These are phyloP conservation scores for Colletotrichum scovillei DNA, from an alignment of 2,329 filamentous ascomycete genomes.

Conservation along the genomic window DNA sequence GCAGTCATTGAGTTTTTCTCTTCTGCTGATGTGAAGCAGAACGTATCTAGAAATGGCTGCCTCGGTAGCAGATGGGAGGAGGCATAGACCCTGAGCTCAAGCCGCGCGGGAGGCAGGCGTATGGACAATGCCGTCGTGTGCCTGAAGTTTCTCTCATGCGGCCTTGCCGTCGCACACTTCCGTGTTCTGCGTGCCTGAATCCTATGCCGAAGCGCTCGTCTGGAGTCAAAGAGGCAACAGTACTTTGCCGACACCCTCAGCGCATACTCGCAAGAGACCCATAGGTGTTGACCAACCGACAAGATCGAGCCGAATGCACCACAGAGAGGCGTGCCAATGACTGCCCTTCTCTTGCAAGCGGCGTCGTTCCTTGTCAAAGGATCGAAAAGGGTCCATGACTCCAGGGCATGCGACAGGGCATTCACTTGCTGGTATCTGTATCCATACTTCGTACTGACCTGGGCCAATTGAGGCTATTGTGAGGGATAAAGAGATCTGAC, in stretches of 20 bases:
- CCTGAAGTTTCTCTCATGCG: constrained; percentile 10
- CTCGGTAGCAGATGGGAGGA: background rate
- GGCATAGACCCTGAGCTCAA: constrained; percentile 15
- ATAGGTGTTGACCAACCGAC: background rate
- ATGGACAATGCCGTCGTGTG: background rate
- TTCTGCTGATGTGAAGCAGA: background rate
- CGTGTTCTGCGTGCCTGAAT: background rate
- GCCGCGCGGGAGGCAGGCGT: background rate
- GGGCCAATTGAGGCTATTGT: constrained; percentile 10
- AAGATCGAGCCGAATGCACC: background rate
- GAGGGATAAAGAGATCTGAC: constrained; percentile 18
- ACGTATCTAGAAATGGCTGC: background rate
- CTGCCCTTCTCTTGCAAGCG: background rate
- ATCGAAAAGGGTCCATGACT: background rate
- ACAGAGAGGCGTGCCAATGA: background rate
- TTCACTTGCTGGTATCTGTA: background rate
- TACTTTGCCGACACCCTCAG: background rate
- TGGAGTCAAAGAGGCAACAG: background rate
- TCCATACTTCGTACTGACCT: background rate
- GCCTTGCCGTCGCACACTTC: background rate
- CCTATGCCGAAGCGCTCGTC: background rate
- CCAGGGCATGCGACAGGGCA: background rate
- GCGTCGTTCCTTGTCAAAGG: background rate
- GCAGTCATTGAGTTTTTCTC: background rate
- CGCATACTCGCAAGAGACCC: background rate